Conservation (phyloP, 2,329 filamentous ascomycete species). For the Pseudogymnoascus sp. region DNA sequence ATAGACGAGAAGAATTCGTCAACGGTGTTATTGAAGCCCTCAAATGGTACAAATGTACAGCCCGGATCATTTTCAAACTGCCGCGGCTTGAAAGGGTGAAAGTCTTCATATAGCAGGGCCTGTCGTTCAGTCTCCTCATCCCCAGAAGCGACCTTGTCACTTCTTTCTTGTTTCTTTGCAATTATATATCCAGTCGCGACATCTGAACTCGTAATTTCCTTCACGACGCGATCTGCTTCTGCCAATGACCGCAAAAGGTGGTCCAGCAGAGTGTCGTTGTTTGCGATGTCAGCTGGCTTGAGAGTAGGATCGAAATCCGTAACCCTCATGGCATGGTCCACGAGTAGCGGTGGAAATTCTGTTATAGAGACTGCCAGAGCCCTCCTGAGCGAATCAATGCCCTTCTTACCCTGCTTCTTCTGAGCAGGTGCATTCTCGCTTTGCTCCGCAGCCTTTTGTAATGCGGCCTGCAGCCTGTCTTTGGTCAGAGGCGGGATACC, state of each 20-base stretch:
- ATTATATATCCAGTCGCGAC: constrained; percentile 79
- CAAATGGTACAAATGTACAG: constrained; percentile 65
- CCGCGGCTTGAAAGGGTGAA: constrained; percentile 80
- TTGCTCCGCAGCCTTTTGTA: constrained; percentile 59
- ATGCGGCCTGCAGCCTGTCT: constrained; percentile 61
- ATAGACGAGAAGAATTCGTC: constrained; percentile 97
- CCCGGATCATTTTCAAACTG: constrained; percentile 66
- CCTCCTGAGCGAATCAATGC: constrained; percentile 68
- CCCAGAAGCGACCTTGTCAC: constrained; percentile 12
- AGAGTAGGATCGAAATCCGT: constrained; percentile 61
- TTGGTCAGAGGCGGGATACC: constrained; percentile 69
- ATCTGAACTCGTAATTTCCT: constrained; percentile 59
- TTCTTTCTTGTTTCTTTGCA: constrained; percentile 51
- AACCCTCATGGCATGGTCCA: constrained; percentile 75
- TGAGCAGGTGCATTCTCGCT: constrained; percentile 43
- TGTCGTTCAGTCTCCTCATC: constrained; percentile 33
- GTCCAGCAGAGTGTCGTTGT: constrained; percentile 56
- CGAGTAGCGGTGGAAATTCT: constrained; percentile 77
- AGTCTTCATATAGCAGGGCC: constrained; percentile 76
- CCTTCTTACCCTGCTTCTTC: constrained; percentile 62
- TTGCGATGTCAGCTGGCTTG: constrained; percentile 63
- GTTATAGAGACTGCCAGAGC: constrained; percentile 77
- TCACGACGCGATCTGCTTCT: constrained; percentile 62
- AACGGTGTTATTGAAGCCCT: constrained; percentile 85
- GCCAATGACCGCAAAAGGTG: constrained; percentile 61